Evolutionary conservation across 2,329 filamentous ascomycete species (phyloP).

Genomic region (Sordariomycetes sp.): DNA sequence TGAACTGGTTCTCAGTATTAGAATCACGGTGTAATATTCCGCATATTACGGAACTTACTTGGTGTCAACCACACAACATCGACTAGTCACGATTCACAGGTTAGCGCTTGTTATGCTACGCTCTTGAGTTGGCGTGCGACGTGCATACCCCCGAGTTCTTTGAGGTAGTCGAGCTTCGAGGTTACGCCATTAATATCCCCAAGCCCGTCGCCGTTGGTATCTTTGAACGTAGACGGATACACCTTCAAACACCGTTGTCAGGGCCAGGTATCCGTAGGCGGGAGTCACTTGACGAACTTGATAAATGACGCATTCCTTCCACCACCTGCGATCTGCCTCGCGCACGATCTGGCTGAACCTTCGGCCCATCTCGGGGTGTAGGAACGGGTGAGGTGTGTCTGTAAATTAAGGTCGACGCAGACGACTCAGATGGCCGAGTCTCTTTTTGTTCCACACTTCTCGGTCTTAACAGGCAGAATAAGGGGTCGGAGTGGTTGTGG

Average conservation of each 20-base stretch:
- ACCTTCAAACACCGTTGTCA: conserved; percentile 28
- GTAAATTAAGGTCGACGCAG: too few relatives aligned
- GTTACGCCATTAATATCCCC: conserved; percentile 48
- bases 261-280: conserved; percentile 55
- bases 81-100: conserved; percentile 15
- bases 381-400: too few relatives aligned
- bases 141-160: conserved; percentile 43
- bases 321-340: conserved; percentile 25
- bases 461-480: too few relatives aligned
- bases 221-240: conserved; percentile 51
- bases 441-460: too few relatives aligned
- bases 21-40: too few relatives aligned
- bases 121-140: conserved; percentile 52
- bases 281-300: conserved; percentile 50
- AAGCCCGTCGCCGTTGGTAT: conserved; percentile 42
- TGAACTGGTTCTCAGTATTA: conserved; percentile 34
- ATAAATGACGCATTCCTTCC: conserved; percentile 47
- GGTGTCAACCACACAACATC: conserved; percentile 46
- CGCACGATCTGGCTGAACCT: background rate
- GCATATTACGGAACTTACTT: background rate
- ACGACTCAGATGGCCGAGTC: too few relatives aligned
- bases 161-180: conserved; percentile 42
- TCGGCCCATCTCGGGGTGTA: background rate
- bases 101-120: conserved; percentile 41
- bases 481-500: too few relatives aligned